Percentiles rank a stretch among this genome's conserved stretches.
Evolutionary conservation across 1,284 basidiomycete species (phyloP).

Genomic region (Ceratobasidium sp.): DNA sequence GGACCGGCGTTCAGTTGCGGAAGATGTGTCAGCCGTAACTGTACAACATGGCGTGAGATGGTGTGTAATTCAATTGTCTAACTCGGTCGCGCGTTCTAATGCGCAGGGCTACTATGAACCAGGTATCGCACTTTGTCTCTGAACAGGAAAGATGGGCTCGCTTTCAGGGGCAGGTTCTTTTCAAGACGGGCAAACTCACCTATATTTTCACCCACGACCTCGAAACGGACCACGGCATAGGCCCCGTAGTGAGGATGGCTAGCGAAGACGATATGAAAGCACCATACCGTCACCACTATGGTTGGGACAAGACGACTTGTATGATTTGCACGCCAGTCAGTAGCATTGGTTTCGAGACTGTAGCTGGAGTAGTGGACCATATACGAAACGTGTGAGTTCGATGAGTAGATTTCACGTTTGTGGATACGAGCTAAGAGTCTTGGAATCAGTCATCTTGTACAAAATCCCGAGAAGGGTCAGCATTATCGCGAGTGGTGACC

Average conservation of each 20-base stretch:
- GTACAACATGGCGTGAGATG: slow-evolving; percentile 13
- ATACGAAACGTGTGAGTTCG: not conserved
- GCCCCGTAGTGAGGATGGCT: slow-evolving; percentile 3
- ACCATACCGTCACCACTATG: too few relatives aligned
- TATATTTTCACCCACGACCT: slow-evolving; percentile 16
- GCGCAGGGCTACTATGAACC: too few relatives aligned
- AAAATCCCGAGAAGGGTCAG: too few relatives aligned
- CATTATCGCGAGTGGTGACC: too few relatives aligned
- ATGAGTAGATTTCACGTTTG: too few relatives aligned
- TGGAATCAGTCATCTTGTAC: too few relatives aligned
- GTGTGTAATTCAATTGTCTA: too few relatives aligned
- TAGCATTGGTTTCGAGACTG: not conserved
- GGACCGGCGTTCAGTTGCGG: slow-evolving; percentile 21
- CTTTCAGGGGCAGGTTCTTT: not conserved
- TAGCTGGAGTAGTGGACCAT: not conserved
- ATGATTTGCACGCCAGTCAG: not conserved
- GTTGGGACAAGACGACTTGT: not conserved
- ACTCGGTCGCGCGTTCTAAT: too few relatives aligned
- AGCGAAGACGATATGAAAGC: not conserved
- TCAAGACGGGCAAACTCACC: not conserved
- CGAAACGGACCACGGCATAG: not conserved
- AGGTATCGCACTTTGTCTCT: not conserved
- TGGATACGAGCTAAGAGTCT: too few relatives aligned
- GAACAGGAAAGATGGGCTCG: not conserved
- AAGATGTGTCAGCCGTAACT: not conserved